Evolutionary conservation across 2,329 filamentous ascomycete species (phyloP), one percentile per base, ranked within the genome.

Genomic region (Penicillium rolfsii): DNA sequence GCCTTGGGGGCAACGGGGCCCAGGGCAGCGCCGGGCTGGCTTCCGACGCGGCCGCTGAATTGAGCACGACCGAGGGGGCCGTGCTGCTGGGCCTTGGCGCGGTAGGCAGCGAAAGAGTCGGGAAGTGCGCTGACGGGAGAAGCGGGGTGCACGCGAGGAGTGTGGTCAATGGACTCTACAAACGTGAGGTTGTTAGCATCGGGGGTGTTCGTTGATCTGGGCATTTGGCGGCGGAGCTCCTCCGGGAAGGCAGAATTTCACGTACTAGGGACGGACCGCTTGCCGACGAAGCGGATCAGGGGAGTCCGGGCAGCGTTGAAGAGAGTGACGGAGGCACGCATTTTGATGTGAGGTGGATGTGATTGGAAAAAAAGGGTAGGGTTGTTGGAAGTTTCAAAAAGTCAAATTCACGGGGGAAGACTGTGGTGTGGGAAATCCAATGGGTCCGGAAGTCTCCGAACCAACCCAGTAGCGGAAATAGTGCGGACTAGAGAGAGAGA

Each of bases 1-100:
- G 87, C 79, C 61, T 84, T 84, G 40, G 93, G 84, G 67, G 84
- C 76, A 63, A 98, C 83, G 12, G 90, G 80, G 50, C 94, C 93
- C 11, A 97, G 83, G 40, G 88, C 81, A 62, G 86, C 80, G 58
- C 91, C 93, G 9, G 90, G 77, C 59, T 81, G 76, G 70, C 86
- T 85, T 66, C 91, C 91, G 63, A 82, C 76, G 56, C 68, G 69
- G 56, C 78, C 74, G 69, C 73, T 71, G 67, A 75, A 75, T 61
- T 72, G 71, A 53, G 74, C 69, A 48, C 73, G 74, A 55, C 73
- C 72, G 55, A 88, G 80, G n/a, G 86, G 86, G 57, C 86, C 86
- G 75, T 89, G 86, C 73, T 88, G 85, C 73, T 86, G 84, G 52
- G 85, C 86, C 77, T 87, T 85, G 68, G 84, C 78, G 65, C 87